Base-by-base conservation (phyloP, 352 stramenopile species). In the Phytophthora kernoviae region DNA sequence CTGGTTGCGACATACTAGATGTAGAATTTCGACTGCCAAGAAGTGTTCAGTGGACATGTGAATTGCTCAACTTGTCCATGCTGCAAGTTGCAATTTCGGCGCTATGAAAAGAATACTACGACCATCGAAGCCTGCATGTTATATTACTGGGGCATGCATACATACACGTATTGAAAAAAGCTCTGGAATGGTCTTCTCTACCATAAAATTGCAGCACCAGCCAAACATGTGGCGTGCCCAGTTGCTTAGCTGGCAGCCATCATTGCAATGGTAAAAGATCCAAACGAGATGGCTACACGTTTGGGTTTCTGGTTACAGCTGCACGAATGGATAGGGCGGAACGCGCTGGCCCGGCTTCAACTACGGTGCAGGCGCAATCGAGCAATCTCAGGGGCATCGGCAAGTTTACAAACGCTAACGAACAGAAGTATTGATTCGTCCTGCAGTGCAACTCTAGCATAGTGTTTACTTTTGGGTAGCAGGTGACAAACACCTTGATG, bases 201-300 rank as follows among this genome's bases (percentile, higher is more conserved):
- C n/a, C n/a, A n/a, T n/a, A n/a, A n/a, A n/a, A n/a, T n/a, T n/a
- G n/a, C n/a, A n/a, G 63, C 50, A 39, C 58, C 57, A 49, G 18
- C 18, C 8, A 18, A n/a, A 41, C 58, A 72, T 57, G 62, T 63
- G 49, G 36, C 51, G 52, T 52, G 50, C 43, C 18, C 40, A 1
- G 42, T 17, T 30, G 33, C 54, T 45, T 33, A 33, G 46, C 50
- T 52, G 46, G 46, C 48, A 72, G 64, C 64, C 64, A 69, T 51
- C 42, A 62, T 56, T 21, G 17, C 24, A 45, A 5, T 32, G 26
- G 18, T 60, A 60, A 18, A 61, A 55, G 50, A 61, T 56, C 45
- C 45, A 40, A 54, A 20, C 33, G 33, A 39, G 33, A 39, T 39
- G 33, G 33, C 33, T 39, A 3, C 24, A 30, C 24, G 6, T 6